Percentiles rank a stretch among this genome's conserved stretches.
These are phyloP conservation scores for Coniferiporia sulphurascens DNA, from an alignment of 1,284 basidiomycete species.

Conservation along the genomic window DNA sequence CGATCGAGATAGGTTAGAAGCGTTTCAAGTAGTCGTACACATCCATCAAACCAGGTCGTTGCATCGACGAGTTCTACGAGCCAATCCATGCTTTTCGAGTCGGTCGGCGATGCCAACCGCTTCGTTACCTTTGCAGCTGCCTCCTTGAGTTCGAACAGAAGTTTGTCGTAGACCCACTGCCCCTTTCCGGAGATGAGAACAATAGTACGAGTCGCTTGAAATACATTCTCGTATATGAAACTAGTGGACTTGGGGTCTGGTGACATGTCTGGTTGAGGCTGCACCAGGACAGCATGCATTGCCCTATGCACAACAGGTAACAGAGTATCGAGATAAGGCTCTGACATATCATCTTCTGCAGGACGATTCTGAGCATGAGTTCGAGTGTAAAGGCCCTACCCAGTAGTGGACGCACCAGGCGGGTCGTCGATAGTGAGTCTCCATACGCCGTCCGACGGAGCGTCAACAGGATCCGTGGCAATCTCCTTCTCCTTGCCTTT, in stretches of 20 bases:
- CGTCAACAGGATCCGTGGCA: background rate
- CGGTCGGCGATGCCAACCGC: background rate
- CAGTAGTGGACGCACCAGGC: constrained; percentile 3
- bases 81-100: constrained; percentile 3
- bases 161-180: constrained; percentile 18
- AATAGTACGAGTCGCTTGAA: constrained; percentile 5
- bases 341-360: constrained; percentile 5
- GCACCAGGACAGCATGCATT: constrained; percentile 6
- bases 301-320: constrained; percentile 2
- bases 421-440: constrained; percentile 10
- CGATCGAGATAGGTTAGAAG: constrained; percentile 34
- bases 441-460: constrained; percentile 1
- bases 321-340: constrained; percentile 5
- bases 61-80: constrained; percentile 10
- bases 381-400: background rate
- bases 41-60: constrained; percentile 12
- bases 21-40: constrained; percentile 24
- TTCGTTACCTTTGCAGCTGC: background rate
- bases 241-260: background rate
- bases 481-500: constrained; percentile 7
- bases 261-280: background rate
- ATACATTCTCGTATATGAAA: constrained; percentile 10
- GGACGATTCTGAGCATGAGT: background rate
- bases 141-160: constrained; percentile 12
- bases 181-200: constrained; percentile 15